phyloP scores from a whole-genome alignment of 1,284 basidiomycete species.

The Leccinum fuscescens region DNA sequence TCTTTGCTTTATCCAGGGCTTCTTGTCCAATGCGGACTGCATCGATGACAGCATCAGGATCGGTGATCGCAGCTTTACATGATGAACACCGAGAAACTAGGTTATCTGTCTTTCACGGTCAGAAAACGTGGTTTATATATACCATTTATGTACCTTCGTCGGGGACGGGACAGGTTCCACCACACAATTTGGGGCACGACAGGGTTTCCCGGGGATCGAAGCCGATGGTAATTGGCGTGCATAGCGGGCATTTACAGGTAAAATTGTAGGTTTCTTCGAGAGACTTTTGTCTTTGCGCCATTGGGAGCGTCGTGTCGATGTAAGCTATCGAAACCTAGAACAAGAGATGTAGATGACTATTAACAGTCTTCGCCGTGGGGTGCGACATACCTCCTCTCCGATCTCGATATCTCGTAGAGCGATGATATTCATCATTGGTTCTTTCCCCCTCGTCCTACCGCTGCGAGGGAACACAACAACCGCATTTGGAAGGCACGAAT shows the following conservation, averaged over 20 bases:
- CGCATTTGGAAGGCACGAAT: slow-evolving; percentile 89
- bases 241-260: slow-evolving; percentile 68
- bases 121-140: not conserved
- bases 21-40: slow-evolving; percentile 65
- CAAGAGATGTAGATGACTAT: not conserved
- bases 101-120: slow-evolving; percentile 38
- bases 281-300: slow-evolving; percentile 49
- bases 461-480: slow-evolving; percentile 82
- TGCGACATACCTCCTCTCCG: slow-evolving; percentile 64
- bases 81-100: slow-evolving; percentile 50
- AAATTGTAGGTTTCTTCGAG: slow-evolving; percentile 81
- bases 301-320: slow-evolving; percentile 78
- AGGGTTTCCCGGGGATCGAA: slow-evolving; percentile 71
- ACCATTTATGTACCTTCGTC: slow-evolving; percentile 48
- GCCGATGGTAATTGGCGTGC: slow-evolving; percentile 31
- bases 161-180: slow-evolving; percentile 56
- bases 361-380: not conserved
- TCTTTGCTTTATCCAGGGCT: slow-evolving; percentile 66
- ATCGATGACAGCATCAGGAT: slow-evolving; percentile 35
- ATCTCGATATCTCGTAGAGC: slow-evolving; percentile 61
- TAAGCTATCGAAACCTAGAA: slow-evolving; percentile 71
- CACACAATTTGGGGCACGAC: slow-evolving; percentile 60
- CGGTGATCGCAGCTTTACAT: slow-evolving; percentile 53
- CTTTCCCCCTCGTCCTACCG: slow-evolving; percentile 37
- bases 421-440: slow-evolving; percentile 71